Evolutionary conservation across 768 basidiomycete species (phyloP).

Genomic region (Tulasnella sp.): DNA sequence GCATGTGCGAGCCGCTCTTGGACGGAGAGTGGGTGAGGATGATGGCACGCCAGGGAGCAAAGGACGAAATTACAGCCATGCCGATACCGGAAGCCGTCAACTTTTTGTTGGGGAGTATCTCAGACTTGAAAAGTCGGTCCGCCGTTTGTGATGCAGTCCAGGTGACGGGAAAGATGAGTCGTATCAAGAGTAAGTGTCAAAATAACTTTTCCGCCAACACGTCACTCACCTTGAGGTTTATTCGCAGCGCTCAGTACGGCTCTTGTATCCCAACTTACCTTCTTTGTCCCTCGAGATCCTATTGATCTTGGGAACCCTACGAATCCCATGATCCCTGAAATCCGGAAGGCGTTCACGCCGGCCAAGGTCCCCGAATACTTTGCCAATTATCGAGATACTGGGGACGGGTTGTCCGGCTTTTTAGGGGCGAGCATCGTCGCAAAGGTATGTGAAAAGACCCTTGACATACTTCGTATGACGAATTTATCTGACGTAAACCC

Average conservation of each 20-base stretch:
- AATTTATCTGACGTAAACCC: neutral
- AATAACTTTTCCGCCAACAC: neutral
- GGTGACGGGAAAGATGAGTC: constrained; percentile 70
- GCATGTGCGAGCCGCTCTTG: constrained; percentile 86
- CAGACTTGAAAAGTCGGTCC: constrained; percentile 58
- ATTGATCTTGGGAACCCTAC: constrained; percentile 32
- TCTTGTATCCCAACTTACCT: constrained; percentile 59
- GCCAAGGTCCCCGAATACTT: constrained; percentile 81
- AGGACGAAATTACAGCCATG: constrained; percentile 26
- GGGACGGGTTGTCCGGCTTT: constrained; percentile 73
- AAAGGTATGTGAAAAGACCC: constrained; percentile 45
- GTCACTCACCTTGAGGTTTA: constrained; percentile 13
- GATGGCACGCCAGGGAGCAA: constrained; percentile 5
- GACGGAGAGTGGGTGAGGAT: constrained; percentile 39
- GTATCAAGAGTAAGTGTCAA: constrained; percentile 53
- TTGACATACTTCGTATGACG: neutral
- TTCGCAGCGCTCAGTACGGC: constrained; percentile 53
- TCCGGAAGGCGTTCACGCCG: constrained; percentile 55
- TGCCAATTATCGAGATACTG: constrained; percentile 79
- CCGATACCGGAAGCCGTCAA: constrained; percentile 64
- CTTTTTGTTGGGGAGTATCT: constrained; percentile 27
- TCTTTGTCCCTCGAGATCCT: constrained; percentile 51
- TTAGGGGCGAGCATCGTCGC: constrained; percentile 77
- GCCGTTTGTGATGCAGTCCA: constrained; percentile 72
- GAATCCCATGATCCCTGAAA: constrained; percentile 32